Base-by-base conservation (phyloP, 2,329 filamentous ascomycete species). In the Diplodia intermedia region DNA sequence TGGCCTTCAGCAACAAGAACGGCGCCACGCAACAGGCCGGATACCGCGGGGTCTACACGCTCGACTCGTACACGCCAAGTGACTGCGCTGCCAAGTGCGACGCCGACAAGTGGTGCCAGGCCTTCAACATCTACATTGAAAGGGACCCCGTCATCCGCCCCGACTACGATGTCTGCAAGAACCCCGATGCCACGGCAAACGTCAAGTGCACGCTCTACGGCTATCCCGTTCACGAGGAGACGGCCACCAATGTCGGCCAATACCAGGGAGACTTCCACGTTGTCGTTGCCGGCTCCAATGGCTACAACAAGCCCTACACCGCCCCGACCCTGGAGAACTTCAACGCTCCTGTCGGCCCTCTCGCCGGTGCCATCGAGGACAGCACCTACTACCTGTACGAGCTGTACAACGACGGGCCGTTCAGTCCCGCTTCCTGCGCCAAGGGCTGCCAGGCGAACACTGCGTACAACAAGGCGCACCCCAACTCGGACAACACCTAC, bases 371-470 rank as follows among this genome's bases (percentile, higher is more conserved):
- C 29, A 75, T 77, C 69, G 73, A 75, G 61, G 74, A 75, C 52
- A 54, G 20, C 33, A 15, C 5, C 36, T 69, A 72, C 56, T 71
- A 75, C 67, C 71, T 73, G 60, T 77, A 77, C 70, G 71, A 71
- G 57, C 70, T 76, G 47, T 77, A 73, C 71, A 75, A 75, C 69
- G 55, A 71, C 54, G 73, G 74, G 11, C 56, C 56, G 8, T 76
- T 73, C 65, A 75, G 75, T 52, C 72, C 74, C 1, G 65, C 69
- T 29, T 68, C 72, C 9, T 81, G 79, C 71, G 75, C 75, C 18
- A 71, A 75, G 11, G 77, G 75, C 29, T 80, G 78, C 71, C 68
- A 75, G 60, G 72, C 75, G 20, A 75, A 79, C 69, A 80, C 76
- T 12, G 70, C 70, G 4, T 79, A 78, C 70, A 76, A 80, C 69